Base-by-base conservation (phyloP, 768 basidiomycete species). In the Lactarius indigo region DNA sequence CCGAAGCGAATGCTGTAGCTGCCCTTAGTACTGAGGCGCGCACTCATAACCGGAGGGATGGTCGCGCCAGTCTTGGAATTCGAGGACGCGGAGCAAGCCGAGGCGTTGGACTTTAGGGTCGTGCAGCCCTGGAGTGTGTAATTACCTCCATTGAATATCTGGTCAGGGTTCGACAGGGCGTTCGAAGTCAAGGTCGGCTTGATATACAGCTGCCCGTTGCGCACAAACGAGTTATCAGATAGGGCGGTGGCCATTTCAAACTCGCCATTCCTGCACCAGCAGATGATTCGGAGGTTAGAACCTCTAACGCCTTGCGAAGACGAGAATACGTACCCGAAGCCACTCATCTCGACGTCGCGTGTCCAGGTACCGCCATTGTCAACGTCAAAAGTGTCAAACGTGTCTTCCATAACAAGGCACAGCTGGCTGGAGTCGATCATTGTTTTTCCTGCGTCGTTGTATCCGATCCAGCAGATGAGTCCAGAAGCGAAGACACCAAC, bases 151-250 rank as follows among this genome's bases (percentile, higher is more conserved):
- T 83, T 72, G 65, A 79, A 73, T 23, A 86, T 78, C 0, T 77
- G 73, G 61, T 71, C 60, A 0, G 61, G 62, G 18, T 72, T 75
- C 9, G 79, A 79, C 70, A 86, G 75, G 5, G 75, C 74, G 71
- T 85, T 84, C 47, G 80, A 78, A 7, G 86, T 86, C 66, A 87
- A 79, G 9, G 86, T 87, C 12, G 86, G 78, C 72, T 84, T 80
- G 74, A 87, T 84, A 78, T 84, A 86, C 39, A 87, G 79, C 63
- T 81, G 74, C 10, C 81, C 80, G 73, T 84, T 79, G 50, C 79
- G 73, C 56, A 83, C 74, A 76, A 79, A 84, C 4, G 79, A 72
- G 72, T 83, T 83, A 59, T 76, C 72, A 12, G 66, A 44, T 7
- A 71, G 71, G 20, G 73, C 70, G 7, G 84, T 85, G 33, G 84